Evolutionary conservation across 805 yeast species (phyloP), one percentile per base, ranked within the genome.

Genomic region (Ogataea philodendri): DNA sequence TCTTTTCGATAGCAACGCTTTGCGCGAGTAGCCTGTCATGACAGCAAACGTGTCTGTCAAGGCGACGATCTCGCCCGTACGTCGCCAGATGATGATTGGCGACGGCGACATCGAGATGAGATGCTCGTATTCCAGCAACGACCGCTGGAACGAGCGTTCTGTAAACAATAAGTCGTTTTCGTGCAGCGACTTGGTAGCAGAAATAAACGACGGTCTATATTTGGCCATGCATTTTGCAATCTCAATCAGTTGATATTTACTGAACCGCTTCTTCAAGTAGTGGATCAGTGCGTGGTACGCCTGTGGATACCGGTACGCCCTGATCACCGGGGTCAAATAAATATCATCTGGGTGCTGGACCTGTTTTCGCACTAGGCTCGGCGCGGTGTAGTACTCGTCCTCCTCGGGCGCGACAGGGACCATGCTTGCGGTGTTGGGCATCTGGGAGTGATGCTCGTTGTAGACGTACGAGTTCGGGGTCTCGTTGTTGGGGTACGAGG

Each of bases 61-160:
- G 7, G 84, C 84, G 8, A 84, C 88, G 26, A 86, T 78, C 54
- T 85, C 94, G 7, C 94, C 94, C 0, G 94, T 82, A 25, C 95
- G 65, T 49, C 95, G 67, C 95, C 95, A 85, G 45, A 84, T 80
- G 11, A 84, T 78, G 3, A 90, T 81, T 1, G 95, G 95, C 1
- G 85, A 76, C 8, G 88, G 81, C 13, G 82, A 78, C 39, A 78
- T 66, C 63, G 62, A 67, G 55, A 63, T 76, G 67, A 39, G 69
- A 47, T 46, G 67, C 50, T 76, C 81, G 40, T 72, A 72, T 38
- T 84, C 89, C 49, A 70, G 44, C 15, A 77, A 49, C 0, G 80
- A 67, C 32, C 82, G 52, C 42, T 77, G 82, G 41, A 77, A 71
- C 9, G 76, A 70, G 29, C 77, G 50, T 45, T 77, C 83, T 22